Evolutionary conservation across 768 basidiomycete genomes (phyloP).

Genomic region (Aureoboletus auriporus): DNA sequence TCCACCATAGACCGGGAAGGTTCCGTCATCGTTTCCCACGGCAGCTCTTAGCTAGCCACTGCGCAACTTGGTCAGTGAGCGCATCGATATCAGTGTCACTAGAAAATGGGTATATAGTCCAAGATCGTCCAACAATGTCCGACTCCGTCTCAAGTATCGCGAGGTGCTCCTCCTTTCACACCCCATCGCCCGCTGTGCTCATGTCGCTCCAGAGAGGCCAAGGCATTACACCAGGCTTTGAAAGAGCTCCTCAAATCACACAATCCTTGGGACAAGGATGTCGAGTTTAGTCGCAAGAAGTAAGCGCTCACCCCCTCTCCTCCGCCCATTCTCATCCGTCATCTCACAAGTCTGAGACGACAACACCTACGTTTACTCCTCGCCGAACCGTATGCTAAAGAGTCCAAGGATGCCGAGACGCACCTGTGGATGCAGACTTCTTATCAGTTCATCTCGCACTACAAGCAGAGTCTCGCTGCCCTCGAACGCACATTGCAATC

Average conservation of each 20-base stretch:
- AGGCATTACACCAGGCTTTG: constrained; percentile 64
- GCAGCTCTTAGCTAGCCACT: constrained; percentile 3
- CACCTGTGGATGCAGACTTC: constrained; percentile 93
- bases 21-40: constrained; percentile 26
- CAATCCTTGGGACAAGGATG: constrained; percentile 80
- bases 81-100: constrained; percentile 12
- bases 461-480: constrained; percentile 68
- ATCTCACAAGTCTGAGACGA: constrained; percentile 54
- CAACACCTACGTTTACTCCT: constrained; percentile 68
- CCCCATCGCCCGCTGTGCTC: constrained; percentile 2
- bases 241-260: constrained; percentile 72
- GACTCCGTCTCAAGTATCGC: constrained; percentile 38
- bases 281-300: constrained; percentile 86
- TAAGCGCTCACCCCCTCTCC: constrained; percentile 35
- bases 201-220: constrained; percentile 62
- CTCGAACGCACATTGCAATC: constrained; percentile 58
- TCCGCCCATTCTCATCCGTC: constrained; percentile 7
- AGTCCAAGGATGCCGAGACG: constrained; percentile 76
- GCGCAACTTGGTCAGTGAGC: not conserved
- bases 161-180: constrained; percentile 23
- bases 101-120: constrained; percentile 25
- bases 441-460: constrained; percentile 76
- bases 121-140: constrained; percentile 29
- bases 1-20: too few species aligned
- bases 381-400: constrained; percentile 61